Base-by-base conservation (phyloP, 179 eudicot species). In the Spinacia oleracea region DNA sequence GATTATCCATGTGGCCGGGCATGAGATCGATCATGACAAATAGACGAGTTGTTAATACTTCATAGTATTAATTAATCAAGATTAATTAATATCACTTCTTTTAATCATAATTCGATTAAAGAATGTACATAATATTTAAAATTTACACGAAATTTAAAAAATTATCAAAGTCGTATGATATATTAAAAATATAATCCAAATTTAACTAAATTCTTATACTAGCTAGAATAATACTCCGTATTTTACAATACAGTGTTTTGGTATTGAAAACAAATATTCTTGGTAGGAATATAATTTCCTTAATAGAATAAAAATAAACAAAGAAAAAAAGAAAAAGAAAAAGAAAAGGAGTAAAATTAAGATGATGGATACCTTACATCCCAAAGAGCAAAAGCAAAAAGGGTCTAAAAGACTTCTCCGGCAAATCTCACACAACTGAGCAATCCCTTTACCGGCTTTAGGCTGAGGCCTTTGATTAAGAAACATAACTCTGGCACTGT, bases 361-460 rank as follows among this genome's bases (percentile, higher is more conserved):
- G n/a, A n/a, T n/a, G n/a, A n/a, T n/a, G n/a, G n/a, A 77, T 83
- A 91, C 98, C 97, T 94, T 94, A 74, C 98, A 94, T 9, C 97
- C 98, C 86, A 94, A 79, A 48, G 98, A 94, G 77, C 98, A 94
- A 86, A 94, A 94, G 1, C 92, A 89, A 67, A 94, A 88, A n/a
- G 93, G 87, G 86, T 94, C 97, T 75, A 94, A 83, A 70, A 94
- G 91, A 77, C 90, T 89, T 86, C 98, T 86, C 65, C 88, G 90
- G 82, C 98, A 94, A 77, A 94, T 91, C 79, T 94, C 90, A 79
- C 98, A 94, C 84, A 94, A 69, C 80, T 94, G 92, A 53, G 96
- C 85, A 72, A 89, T 91, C 20, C 91, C 90, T 81, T 91, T 92
- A 15, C 89, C 92, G 7, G 89, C 64, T 78, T 91, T 94, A 1